Evolutionary conservation across 495 filamentous ascomycete genomes (phyloP), one percentile per base, ranked within the genome.

Genomic region (Gamarada debralockiae): DNA sequence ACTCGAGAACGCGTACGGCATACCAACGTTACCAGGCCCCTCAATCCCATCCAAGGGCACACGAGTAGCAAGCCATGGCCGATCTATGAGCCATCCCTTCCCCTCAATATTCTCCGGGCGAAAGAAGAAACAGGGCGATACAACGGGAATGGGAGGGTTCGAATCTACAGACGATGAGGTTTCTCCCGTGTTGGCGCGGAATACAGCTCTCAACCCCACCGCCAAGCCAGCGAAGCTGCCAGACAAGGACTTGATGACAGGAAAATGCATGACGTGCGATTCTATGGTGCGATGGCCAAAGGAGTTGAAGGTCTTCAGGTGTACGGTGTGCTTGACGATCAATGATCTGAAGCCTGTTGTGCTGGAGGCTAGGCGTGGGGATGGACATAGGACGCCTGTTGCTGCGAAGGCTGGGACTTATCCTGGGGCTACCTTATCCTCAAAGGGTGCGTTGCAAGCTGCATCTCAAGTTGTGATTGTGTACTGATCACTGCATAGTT

Each of bases 221-320:
- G 27, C 18, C 9, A 61, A 57, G 42, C 45, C 42, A 23, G n/a
- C 31, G 1, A 58, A 58, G 34, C 25, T 48, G 1, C 24, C 41
- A 7, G 56, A 66, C 15, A 64, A 53, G 44, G 77, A 81, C 42
- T 72, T 72, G 47, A 74, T 71, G n/a, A 84, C 84, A 24, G 89
- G 89, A 13, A 85, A 79, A 60, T 95, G 90, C 62, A 83, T 85
- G 73, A 90, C 88, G 10, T 95, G 92, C 65, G 86, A 85, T 64
- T 87, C 85, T 43, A 80, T 81, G 36, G 82, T 96, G 42, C 82
- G 84, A 43, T 96, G 90, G 88, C 90, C 92, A n/a, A 79, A 76
- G 53, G 75, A 84, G 50, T 64, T 92, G 57, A 77, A 78, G 22
- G 75, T 85, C 37, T 96, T 92, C 69, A 78, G 89, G 58, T 97